These are phyloP conservation scores for Fusarium nurragi DNA, from an alignment of 2,329 filamentous ascomycete genomes.

Conservation along the genomic window DNA sequence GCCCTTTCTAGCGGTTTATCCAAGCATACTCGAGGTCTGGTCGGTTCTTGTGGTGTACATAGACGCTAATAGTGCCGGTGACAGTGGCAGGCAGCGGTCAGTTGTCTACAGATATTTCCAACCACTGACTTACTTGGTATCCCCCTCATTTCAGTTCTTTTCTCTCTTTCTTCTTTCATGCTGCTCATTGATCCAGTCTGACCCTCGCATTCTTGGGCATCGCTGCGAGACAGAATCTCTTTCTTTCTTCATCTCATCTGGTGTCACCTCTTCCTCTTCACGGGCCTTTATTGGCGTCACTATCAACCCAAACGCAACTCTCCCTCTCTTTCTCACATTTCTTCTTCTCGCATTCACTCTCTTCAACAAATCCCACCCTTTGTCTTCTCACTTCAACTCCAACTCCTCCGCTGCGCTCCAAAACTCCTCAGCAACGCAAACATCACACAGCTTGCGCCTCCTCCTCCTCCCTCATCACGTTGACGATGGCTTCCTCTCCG, in stretches of 20 bases:
- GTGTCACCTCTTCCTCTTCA: constrained; percentile 31
- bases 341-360: neutral
- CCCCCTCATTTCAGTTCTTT: neutral
- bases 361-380: neutral
- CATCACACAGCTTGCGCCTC: neutral
- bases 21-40: neutral
- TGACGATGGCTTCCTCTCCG: constrained; percentile 25
- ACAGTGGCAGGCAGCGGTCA: constrained; percentile 2
- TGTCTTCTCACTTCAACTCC: neutral
- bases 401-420: neutral
- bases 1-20: neutral
- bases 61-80: neutral
- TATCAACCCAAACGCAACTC: constrained; percentile 16
- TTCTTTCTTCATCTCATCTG: constrained; percentile 13
- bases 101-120: neutral
- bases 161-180: neutral
- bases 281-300: constrained; percentile 17
- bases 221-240: neutral
- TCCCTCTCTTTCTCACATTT: neutral
- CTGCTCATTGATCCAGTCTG: neutral
- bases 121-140: neutral
- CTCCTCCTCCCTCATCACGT: neutral
- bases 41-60: neutral
- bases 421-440: neutral
- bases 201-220: constrained; percentile 3